Conservation (phyloP, 2,329 filamentous ascomycete genomes). For the Ophiocordyceps camponoti-rufipedis region DNA sequence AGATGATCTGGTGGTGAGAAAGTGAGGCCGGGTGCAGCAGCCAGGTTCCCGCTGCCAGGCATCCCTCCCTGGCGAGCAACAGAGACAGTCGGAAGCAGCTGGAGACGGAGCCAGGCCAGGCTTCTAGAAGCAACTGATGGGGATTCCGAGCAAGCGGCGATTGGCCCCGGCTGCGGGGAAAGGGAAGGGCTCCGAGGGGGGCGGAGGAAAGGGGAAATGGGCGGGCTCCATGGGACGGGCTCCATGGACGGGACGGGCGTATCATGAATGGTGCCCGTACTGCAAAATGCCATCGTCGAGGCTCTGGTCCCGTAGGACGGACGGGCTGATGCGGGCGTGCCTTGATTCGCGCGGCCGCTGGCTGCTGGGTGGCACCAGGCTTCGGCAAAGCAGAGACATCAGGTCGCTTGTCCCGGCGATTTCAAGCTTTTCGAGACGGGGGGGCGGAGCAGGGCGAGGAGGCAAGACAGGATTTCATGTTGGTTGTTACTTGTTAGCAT, state of each 20-base stretch:
- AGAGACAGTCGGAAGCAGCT: too few relatives aligned
- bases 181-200: not conserved
- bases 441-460: not conserved
- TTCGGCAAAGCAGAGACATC: conserved; percentile 1
- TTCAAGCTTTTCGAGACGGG: not conserved
- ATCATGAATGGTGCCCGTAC: conserved; percentile 10
- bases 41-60: too few relatives aligned
- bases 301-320: not conserved
- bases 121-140: not conserved
- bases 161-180: not conserved
- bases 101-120: not conserved
- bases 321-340: conserved; percentile 1
- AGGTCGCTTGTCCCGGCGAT: not conserved
- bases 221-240: not conserved
- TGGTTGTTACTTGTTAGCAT: not conserved
- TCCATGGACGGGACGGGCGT: not conserved
- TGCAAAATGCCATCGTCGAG: not conserved
- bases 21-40: too few relatives aligned
- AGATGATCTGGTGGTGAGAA: too few relatives aligned
- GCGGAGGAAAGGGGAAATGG: not conserved
- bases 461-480: not conserved
- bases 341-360: conserved; percentile 1
- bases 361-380: not conserved
- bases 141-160: not conserved
- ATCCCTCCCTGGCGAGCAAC: too few relatives aligned